Base-by-base conservation (phyloP, 148 eudicot genomes). In the Gaultheria prostrata region DNA sequence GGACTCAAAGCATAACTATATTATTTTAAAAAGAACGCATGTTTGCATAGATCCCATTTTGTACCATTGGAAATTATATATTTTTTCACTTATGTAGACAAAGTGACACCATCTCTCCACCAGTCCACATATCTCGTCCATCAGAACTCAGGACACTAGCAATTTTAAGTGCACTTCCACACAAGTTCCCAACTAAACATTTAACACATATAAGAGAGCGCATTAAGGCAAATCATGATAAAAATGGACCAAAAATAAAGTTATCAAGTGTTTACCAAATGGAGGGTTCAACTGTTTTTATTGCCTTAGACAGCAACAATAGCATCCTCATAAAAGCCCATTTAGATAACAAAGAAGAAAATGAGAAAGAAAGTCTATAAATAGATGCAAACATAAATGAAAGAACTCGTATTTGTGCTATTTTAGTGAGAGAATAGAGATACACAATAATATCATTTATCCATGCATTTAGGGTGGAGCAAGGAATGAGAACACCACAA, bases 141-240 rank as follows among this genome's bases (percentile, higher is more conserved):
- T 92, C 94, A 43, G 93, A 89, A 90, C 93, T 91, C 83, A 96
- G 87, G 79, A 96, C 94, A 63, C 98, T 98, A 84, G 98, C 98
- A 89, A 94, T 87, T 89, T 90, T 90, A 53, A 96, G 98, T 24
- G 98, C 98, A 90, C 82, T 98, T 80, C 98, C 98, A 88, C 94
- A 98, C 90, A 96, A 83, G 85, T 96, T 98, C 33, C 98, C 98
- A 80, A 96, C 98, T 96, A 82, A 28, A 80, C 72, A 84, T 86
- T 43, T 63, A 85, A 78, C 15, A 49, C 82, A 77, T 57, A 79
- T 49, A 20, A 72, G 30, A 79, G 30, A 11, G 17, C 10, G 57
- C 57, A 80, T 20, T 56, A 54, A 26, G 59, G 33, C 71, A 72
- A 43, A 70, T 9, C 70, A 43, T 54, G 45, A 49, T 7, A 39